Conservation (phyloP, 768 basidiomycete species). For the Phallus indusiatus region DNA sequence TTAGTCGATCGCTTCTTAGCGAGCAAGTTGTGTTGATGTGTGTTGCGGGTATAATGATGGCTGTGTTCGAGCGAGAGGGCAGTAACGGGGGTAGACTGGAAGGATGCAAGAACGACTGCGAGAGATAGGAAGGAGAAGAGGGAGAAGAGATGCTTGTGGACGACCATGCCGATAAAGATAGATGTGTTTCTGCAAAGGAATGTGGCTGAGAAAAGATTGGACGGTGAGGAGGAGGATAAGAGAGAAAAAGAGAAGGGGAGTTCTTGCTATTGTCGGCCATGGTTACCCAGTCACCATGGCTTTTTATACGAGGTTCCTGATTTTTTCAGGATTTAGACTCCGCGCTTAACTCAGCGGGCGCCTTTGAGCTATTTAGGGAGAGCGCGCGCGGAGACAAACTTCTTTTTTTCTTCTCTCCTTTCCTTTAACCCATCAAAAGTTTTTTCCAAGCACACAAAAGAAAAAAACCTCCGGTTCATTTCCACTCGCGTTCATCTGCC, state of each 20-base stretch:
- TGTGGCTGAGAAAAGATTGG: slow-evolving; percentile 8
- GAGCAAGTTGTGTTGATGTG: slow-evolving; percentile 31
- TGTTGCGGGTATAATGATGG: slow-evolving; percentile 33
- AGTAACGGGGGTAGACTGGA: slow-evolving; percentile 34
- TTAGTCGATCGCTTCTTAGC: slow-evolving; percentile 38
- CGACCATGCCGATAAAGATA: slow-evolving; percentile 29
- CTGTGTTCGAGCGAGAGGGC: slow-evolving; percentile 41
- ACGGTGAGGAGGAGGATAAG: slow-evolving; percentile 2
- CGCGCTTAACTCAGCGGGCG: not conserved
- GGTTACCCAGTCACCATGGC: not conserved
- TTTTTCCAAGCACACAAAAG: slow-evolving; percentile 40
- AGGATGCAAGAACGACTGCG: slow-evolving; percentile 44
- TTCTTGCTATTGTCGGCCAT: not conserved
- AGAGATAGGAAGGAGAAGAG: slow-evolving; percentile 51
- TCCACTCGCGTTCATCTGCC: slow-evolving; percentile 43
- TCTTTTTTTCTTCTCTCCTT: slow-evolving; percentile 27
- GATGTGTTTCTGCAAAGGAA: slow-evolving; percentile 12
- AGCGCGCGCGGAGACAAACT: slow-evolving; percentile 16
- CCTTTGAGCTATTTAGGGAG: slow-evolving; percentile 27
- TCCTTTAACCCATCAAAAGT: slow-evolving; percentile 67
- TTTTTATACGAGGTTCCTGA: not conserved
- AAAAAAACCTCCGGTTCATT: slow-evolving; percentile 69
- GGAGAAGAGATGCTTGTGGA: slow-evolving; percentile 39
- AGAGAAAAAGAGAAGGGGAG: not conserved
- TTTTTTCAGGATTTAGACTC: not conserved